A percentile compares a stretch with the other conserved stretches of the same genome.
Evolutionary conservation across 1,284 basidiomycete genomes (phyloP).

Genomic region (Pseudozyma sp.): DNA sequence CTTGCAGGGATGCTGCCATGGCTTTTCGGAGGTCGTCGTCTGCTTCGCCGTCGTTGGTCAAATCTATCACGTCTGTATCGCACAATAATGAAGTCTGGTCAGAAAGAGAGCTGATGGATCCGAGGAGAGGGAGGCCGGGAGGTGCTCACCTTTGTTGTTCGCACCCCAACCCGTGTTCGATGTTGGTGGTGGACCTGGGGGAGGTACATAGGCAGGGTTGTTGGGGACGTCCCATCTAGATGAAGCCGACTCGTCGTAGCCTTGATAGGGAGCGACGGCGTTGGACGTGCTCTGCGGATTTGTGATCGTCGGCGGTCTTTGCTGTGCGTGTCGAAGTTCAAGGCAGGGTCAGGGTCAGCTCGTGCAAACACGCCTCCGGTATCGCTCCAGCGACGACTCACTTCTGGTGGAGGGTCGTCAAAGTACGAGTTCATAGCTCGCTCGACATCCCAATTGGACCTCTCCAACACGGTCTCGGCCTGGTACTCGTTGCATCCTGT

Average conservation of each 20-base stretch:
- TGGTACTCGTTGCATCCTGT: conserved; percentile 43
- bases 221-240: conserved; percentile 25
- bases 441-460: conserved; percentile 35
- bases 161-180: conserved; percentile 10
- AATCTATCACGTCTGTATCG: conserved; percentile 34
- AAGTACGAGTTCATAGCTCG: conserved; percentile 44
- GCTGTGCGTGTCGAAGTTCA: neutral
- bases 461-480: conserved; percentile 29
- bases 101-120: neutral
- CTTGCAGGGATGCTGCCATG: conserved; percentile 45
- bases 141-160: conserved; percentile 18
- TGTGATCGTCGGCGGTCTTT: conserved; percentile 10
- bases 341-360: neutral
- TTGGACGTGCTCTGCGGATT: conserved; percentile 17
- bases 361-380: too few species aligned
- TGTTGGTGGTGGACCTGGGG: conserved; percentile 23
- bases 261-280: conserved; percentile 24
- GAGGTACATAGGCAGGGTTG: conserved; percentile 21
- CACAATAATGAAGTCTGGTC: neutral
- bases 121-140: neutral
- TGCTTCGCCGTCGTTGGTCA: conserved; percentile 37
- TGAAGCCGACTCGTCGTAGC: neutral
- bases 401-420: conserved; percentile 49
- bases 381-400: too few species aligned
- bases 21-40: conserved; percentile 45